Conservation (phyloP, 768 basidiomycete species). For the Cubamyces sp. region DNA sequence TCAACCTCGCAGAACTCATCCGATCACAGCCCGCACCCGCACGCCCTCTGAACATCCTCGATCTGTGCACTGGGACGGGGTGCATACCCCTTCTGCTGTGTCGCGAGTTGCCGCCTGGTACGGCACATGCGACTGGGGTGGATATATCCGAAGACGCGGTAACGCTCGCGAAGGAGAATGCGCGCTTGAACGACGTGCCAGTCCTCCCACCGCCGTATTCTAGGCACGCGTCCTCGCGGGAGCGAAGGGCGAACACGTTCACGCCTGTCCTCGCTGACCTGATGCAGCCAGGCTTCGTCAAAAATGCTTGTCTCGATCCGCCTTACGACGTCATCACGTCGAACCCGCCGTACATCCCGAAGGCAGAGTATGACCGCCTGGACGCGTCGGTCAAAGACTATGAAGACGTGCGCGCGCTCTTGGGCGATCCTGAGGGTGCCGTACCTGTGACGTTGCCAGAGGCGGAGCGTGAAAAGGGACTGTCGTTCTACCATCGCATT, state of each 20-base stretch:
- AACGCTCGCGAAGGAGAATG: conserved; percentile 51
- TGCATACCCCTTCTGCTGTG: conserved; percentile 90
- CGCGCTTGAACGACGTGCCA: conserved; percentile 31
- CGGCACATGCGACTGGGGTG: conserved; percentile 59
- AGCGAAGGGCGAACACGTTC: conserved; percentile 33
- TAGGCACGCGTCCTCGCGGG: not conserved
- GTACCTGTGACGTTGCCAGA: not conserved
- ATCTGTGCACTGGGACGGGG: conserved; percentile 92
- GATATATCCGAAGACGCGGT: conserved; percentile 71
- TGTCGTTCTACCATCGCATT: conserved; percentile 77
- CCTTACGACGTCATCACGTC: conserved; percentile 81
- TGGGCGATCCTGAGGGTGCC: conserved; percentile 57
- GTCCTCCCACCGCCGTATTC: not conserved
- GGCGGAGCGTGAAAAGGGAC: conserved; percentile 45
- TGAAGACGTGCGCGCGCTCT: conserved; percentile 82
- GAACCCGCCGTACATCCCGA: conserved; percentile 88
- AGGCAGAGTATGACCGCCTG: conserved; percentile 61
- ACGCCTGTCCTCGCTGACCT: conserved; percentile 50
- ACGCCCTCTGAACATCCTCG: conserved; percentile 57
- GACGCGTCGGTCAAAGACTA: conserved; percentile 71
- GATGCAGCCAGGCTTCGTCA: conserved; percentile 30
- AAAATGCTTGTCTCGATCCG: conserved; percentile 27
- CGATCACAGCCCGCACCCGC: conserved; percentile 34
- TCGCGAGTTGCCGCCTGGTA: conserved; percentile 60
- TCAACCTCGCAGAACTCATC: conserved; percentile 57